Evolutionary conservation across 176 grass and related monocot species (phyloP).

Genomic region (Cenchrus purpureus): DNA sequence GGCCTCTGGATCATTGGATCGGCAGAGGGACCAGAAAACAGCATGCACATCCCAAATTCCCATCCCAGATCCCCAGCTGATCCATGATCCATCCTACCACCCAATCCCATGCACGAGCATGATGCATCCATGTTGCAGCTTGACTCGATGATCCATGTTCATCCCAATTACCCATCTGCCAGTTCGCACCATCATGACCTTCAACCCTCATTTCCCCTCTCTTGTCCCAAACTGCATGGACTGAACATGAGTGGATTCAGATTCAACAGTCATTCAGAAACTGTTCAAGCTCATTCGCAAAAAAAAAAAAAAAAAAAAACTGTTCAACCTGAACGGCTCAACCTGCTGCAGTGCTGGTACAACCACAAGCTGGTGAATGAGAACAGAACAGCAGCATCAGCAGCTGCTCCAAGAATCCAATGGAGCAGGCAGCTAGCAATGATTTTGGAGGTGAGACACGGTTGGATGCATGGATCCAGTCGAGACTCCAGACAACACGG

Average conservation of each 20-base stretch:
- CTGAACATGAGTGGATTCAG: not conserved
- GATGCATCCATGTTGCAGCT: not conserved
- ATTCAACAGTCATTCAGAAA: not conserved
- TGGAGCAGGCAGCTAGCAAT: not conserved
- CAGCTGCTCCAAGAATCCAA: not conserved
- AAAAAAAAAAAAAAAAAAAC: not conserved
- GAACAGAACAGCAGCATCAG: not conserved
- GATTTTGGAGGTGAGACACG: not conserved
- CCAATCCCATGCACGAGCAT: not conserved
- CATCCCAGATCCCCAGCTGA: slow-evolving; percentile 12
- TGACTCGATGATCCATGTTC: not conserved
- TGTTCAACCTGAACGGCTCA: not conserved
- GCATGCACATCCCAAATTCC: not conserved
- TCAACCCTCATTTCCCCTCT: not conserved
- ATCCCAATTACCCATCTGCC: not conserved
- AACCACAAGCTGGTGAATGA: not conserved
- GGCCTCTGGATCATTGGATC: slow-evolving; percentile 17
- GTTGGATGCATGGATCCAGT: not conserved
- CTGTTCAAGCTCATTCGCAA: not conserved
- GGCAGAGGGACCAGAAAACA: not conserved
- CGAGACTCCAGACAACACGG: not conserved
- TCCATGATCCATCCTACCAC: not conserved
- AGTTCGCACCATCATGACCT: not conserved
- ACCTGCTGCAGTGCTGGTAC: not conserved
- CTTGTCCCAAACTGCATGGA: not conserved